Conservation (phyloP, 257 asterid genomes). For the Fraxinus americana region DNA sequence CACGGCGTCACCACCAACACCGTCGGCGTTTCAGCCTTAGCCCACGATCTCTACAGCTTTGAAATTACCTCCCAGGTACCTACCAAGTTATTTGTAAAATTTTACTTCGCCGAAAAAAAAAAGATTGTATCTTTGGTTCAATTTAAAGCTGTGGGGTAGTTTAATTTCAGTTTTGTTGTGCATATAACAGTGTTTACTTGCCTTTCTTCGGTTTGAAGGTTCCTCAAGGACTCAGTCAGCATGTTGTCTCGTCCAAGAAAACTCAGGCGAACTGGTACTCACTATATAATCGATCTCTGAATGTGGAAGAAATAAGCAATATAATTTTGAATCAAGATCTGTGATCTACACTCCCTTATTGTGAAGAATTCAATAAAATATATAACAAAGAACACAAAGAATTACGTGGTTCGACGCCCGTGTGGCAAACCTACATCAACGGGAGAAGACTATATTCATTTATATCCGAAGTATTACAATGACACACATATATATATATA, state of each 20-base stretch:
- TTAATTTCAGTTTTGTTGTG: background rate
- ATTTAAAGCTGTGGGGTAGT: background rate
- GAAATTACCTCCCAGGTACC: conserved; percentile 82
- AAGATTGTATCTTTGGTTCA: background rate
- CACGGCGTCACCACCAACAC: conserved; percentile 60
- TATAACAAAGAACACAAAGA: too few species aligned
- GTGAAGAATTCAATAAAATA: too few species aligned
- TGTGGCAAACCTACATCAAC: too few species aligned
- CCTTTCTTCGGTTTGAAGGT: conserved; percentile 45
- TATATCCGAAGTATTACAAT: too few species aligned
- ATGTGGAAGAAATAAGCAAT: background rate
- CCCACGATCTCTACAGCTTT: conserved; percentile 80
- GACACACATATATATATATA: too few species aligned
- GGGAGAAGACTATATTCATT: too few species aligned
- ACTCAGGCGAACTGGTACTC: conserved; percentile 89
- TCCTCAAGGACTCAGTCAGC: conserved; percentile 71
- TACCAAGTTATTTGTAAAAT: background rate
- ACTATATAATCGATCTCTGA: background rate
- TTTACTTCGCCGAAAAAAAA: background rate
- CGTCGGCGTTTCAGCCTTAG: conserved; percentile 73
- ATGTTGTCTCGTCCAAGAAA: conserved; percentile 81
- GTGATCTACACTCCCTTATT: background rate
- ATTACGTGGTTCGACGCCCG: too few species aligned
- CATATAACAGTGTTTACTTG: background rate
- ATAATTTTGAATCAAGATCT: background rate